These are phyloP conservation scores for Xylaria cubensis DNA, from an alignment of 495 filamentous ascomycete genomes.

Conservation along the genomic window DNA sequence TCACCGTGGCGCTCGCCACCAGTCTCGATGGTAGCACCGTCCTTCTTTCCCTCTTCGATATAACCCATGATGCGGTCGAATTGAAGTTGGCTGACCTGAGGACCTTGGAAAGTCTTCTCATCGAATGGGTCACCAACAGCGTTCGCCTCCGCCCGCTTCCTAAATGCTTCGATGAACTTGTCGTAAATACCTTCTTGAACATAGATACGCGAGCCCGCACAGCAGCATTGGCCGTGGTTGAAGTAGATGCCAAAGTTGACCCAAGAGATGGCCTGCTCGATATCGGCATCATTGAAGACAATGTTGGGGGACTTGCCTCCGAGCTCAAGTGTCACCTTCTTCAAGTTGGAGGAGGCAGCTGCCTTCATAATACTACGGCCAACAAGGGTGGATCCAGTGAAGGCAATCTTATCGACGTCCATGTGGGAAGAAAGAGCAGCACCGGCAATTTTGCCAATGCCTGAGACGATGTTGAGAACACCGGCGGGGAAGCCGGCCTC, in stretches of 20 bases:
- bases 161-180: conserved; percentile 88
- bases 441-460: conserved; percentile 87
- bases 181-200: conserved; percentile 97
- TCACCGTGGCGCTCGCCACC: conserved; percentile 90
- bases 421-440: conserved; percentile 93
- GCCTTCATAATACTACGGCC: conserved; percentile 96
- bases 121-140: conserved; percentile 92
- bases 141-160: conserved; percentile 81
- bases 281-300: conserved; percentile 93
- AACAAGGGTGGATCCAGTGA: conserved; percentile 92
- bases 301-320: conserved; percentile 99
- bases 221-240: conserved; percentile 99
- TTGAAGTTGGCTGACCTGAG: conserved; percentile 93
- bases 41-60: conserved; percentile 87
- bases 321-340: conserved; percentile 99
- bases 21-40: conserved; percentile 81
- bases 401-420: conserved; percentile 98
- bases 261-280: conserved; percentile 96
- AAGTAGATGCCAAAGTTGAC: conserved; percentile 99
- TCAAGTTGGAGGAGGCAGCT: conserved; percentile 91
- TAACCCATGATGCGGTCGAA: conserved; percentile 98
- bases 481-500: conserved; percentile 97
- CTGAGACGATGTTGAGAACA: conserved; percentile 94
- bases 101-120: conserved; percentile 91
- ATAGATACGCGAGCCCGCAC: conserved; percentile 92